A percentile compares a stretch with the other conserved stretches of the same genome.
Conservation (phyloP, 257 asterid genomes). For the Nicotiana tomentosiformis region DNA sequence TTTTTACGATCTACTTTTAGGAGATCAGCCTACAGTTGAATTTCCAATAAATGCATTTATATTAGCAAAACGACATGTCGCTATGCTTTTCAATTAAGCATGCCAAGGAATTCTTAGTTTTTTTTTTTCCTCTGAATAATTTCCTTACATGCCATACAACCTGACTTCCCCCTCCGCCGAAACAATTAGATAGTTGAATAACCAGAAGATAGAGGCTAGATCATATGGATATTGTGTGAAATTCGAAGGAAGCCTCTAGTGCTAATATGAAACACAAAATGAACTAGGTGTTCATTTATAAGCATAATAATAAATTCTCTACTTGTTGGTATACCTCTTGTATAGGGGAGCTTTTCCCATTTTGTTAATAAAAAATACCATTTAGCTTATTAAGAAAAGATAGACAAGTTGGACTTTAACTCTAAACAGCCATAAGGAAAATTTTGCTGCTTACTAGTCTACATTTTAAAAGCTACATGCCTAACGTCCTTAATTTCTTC, state of each 20-base stretch:
- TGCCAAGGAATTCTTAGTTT: neutral
- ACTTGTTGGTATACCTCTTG: no score
- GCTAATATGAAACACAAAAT: neutral
- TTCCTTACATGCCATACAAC: neutral
- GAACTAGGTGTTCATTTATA: neutral
- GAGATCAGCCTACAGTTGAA: constrained; percentile 62
- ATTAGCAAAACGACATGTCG: neutral
- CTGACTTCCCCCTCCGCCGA: neutral
- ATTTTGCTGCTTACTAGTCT: neutral
- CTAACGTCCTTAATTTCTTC: neutral
- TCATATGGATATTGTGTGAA: neutral
- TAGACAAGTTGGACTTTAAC: no score
- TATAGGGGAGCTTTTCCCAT: no score
- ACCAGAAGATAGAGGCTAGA: neutral
- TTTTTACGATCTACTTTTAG: constrained; percentile 54
- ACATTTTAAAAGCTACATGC: neutral
- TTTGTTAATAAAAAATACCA: no score
- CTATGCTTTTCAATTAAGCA: neutral
- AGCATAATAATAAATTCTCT: neutral
- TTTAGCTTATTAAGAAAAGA: no score
- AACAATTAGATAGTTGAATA: neutral
- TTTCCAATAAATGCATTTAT: neutral
- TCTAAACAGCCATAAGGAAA: neutral
- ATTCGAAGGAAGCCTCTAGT: neutral
- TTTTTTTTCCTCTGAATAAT: neutral